Evolutionary conservation across 306 rosid species (phyloP).

Genomic region (Hippophae rhamnoides): DNA sequence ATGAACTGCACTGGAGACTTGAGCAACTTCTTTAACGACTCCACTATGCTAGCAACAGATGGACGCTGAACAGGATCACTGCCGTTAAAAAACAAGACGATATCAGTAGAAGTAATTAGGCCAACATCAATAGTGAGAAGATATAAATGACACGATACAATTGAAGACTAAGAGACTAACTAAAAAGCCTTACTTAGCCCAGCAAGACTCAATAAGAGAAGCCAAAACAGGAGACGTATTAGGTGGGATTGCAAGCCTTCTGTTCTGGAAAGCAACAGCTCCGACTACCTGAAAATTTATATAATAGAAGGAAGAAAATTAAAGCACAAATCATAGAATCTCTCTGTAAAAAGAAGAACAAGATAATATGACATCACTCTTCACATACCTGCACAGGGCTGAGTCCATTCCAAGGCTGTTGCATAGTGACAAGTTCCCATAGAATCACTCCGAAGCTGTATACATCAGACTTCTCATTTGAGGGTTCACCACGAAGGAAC

Average conservation of each 20-base stretch:
- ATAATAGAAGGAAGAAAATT: background rate
- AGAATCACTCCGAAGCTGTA: conserved; percentile 91
- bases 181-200: conserved; percentile 69
- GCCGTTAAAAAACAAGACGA: too few relatives aligned
- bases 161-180: too few relatives aligned
- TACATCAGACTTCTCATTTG: conserved; percentile 92
- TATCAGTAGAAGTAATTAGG: too few relatives aligned
- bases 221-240: conserved; percentile 60
- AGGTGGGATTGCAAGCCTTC: conserved; percentile 67
- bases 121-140: too few relatives aligned
- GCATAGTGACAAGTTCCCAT: conserved; percentile 89
- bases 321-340: background rate
- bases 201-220: conserved; percentile 90
- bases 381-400: conserved; percentile 72
- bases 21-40: too few relatives aligned
- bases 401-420: conserved; percentile 94
- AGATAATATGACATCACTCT: background rate
- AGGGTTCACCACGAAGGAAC: conserved; percentile 94
- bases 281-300: conserved; percentile 71
- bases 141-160: too few relatives aligned
- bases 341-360: background rate
- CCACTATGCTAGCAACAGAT: too few relatives aligned
- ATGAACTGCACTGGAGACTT: too few relatives aligned
- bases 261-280: conserved; percentile 92
- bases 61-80: too few relatives aligned